phyloP scores from a whole-genome alignment of 176 grass and related monocot species.

The Saccharum spontaneum region DNA sequence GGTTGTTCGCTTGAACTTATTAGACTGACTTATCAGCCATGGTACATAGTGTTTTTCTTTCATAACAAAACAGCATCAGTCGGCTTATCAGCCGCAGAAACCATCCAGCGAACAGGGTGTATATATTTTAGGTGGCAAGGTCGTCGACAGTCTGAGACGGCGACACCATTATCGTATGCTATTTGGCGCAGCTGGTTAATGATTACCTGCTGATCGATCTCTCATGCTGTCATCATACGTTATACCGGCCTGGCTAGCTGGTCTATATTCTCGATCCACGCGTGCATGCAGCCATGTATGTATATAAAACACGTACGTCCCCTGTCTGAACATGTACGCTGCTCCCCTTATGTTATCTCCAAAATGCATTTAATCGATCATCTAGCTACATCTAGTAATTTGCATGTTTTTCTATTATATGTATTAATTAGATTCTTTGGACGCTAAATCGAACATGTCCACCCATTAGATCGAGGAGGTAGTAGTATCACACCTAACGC shows the following conservation, averaged over 20 bases:
- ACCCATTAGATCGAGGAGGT: not conserved
- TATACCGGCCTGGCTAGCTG: no score
- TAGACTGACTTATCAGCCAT: no score
- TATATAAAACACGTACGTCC: no score
- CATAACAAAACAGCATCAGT: no score
- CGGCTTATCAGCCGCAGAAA: no score
- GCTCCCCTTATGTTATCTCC: not conserved
- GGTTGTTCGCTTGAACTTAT: not conserved
- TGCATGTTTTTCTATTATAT: not conserved
- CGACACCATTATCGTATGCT: slow-evolving; percentile 28
- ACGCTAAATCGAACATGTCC: not conserved
- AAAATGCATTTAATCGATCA: not conserved
- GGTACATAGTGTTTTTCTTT: no score
- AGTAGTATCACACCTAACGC: slow-evolving; percentile 46
- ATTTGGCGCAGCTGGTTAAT: not conserved
- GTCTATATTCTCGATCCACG: no score
- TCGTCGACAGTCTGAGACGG: not conserved
- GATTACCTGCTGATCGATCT: not conserved
- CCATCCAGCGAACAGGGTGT: no score
- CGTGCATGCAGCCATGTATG: no score
- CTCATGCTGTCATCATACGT: not conserved
- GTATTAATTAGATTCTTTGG: no score
- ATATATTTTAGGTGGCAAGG: not conserved
- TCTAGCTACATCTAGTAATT: not conserved
- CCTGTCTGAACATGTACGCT: no score